Conservation (phyloP, 2,329 filamentous ascomycete species). For the Aspergillus ruber region DNA sequence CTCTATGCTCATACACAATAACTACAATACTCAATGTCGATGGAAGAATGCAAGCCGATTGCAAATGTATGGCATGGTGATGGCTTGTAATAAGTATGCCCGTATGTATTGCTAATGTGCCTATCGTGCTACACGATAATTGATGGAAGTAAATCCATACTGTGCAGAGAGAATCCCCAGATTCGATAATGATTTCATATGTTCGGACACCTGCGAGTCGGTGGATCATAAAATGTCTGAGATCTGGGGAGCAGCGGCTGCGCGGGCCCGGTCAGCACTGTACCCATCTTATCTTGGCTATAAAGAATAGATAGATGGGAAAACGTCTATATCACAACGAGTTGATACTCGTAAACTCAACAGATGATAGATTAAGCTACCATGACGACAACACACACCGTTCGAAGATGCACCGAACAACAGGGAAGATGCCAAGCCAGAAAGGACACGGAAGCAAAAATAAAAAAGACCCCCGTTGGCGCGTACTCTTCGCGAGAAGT, state of each 20-base stretch:
- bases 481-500: slow-evolving; percentile 22
- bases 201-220: slow-evolving; percentile 1
- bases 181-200: background rate
- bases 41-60: too few species aligned
- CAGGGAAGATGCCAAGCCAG: slow-evolving; percentile 1
- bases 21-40: too few species aligned
- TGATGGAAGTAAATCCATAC: too few species aligned
- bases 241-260: slow-evolving; percentile 12
- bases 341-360: too few species aligned
- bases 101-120: too few species aligned
- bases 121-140: too few species aligned
- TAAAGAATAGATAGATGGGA: background rate
- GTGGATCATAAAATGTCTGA: slow-evolving; percentile 13
- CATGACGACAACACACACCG: background rate
- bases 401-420: background rate
- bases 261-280: background rate
- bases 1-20: too few species aligned
- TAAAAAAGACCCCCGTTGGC: slow-evolving; percentile 26
- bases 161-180: background rate
- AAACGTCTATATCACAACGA: too few species aligned
- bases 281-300: background rate
- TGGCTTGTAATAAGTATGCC: too few species aligned
- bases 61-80: too few species aligned
- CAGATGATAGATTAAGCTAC: background rate
- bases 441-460: slow-evolving; percentile 15